Conservation (phyloP, 2,329 filamentous ascomycete species). For the Pestalotiopsis fici region DNA sequence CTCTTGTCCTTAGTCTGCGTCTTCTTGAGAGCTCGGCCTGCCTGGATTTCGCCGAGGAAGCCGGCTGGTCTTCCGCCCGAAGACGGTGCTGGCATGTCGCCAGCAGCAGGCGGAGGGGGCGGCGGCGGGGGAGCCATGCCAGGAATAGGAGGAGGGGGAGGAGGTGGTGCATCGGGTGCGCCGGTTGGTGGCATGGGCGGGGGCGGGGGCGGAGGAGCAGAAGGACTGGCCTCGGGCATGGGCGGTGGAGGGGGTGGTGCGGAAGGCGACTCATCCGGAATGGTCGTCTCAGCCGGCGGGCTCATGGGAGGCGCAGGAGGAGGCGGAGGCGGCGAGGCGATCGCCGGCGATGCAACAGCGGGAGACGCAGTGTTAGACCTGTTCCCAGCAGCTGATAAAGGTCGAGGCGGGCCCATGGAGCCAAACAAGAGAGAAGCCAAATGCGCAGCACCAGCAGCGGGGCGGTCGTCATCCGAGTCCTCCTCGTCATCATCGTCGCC, state of each 20-base stretch:
- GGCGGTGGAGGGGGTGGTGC: slow-evolving; percentile 30
- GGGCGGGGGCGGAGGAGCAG: slow-evolving; percentile 27
- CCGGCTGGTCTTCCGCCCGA: slow-evolving; percentile 52
- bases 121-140: slow-evolving; percentile 40
- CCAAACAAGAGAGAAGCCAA: slow-evolving; percentile 94
- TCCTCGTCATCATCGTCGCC: slow-evolving; percentile 65
- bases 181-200: slow-evolving; percentile 32
- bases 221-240: slow-evolving; percentile 34
- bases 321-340: slow-evolving; percentile 30
- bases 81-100: slow-evolving; percentile 47
- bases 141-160: slow-evolving; percentile 42
- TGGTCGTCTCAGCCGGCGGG: not conserved
- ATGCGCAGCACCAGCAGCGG: slow-evolving; percentile 83
- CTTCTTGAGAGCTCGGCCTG: slow-evolving; percentile 80
- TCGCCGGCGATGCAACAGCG: slow-evolving; percentile 36
- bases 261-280: slow-evolving; percentile 26
- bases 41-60: slow-evolving; percentile 80
- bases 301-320: slow-evolving; percentile 20
- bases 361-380: slow-evolving; percentile 50
- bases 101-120: slow-evolving; percentile 41
- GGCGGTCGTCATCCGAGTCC: slow-evolving; percentile 75
- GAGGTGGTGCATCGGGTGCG: slow-evolving; percentile 42
- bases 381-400: slow-evolving; percentile 79
- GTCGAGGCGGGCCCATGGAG: slow-evolving; percentile 92
- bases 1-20: slow-evolving; percentile 89